Evolutionary conservation across 495 filamentous ascomycete species (phyloP).

Genomic region (Neurospora sp.): DNA sequence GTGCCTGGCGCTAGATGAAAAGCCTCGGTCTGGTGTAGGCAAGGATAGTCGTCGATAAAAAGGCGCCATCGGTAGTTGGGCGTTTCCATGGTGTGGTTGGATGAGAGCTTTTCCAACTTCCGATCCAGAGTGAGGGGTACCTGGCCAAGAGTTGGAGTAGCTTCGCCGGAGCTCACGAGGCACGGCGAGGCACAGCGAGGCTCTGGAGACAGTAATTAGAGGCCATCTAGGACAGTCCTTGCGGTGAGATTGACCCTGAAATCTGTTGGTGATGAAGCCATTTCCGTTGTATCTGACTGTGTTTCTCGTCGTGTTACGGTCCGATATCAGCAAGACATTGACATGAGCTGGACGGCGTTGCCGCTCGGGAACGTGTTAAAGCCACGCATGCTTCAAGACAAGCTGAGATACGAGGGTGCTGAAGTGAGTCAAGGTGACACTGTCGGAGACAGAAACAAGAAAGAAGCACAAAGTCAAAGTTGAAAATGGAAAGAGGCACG

Average conservation of each 20-base stretch:
- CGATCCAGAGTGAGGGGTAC: neutral
- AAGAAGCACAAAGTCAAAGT: neutral
- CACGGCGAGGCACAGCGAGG: neutral
- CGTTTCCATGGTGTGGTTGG: neutral
- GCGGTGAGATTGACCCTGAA: neutral
- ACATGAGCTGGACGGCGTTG: neutral
- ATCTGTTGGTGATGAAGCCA: neutral
- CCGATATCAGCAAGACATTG: neutral
- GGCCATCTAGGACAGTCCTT: neutral
- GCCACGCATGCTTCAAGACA: neutral
- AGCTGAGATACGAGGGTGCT: neutral
- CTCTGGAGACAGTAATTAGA: neutral
- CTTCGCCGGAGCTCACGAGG: neutral
- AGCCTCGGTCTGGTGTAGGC: neutral
- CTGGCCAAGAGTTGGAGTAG: neutral
- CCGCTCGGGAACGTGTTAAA: neutral
- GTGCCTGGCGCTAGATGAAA: neutral
- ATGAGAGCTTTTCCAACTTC: neutral
- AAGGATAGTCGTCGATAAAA: neutral
- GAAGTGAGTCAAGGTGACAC: neutral
- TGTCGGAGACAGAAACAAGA: neutral
- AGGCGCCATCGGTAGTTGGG: neutral
- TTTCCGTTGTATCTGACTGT: neutral
- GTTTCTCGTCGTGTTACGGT: too few relatives aligned
- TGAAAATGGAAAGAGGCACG: neutral